These are phyloP conservation scores for Candida broadrunensis DNA, from an alignment of 805 yeast genomes.

Conservation along the genomic window DNA sequence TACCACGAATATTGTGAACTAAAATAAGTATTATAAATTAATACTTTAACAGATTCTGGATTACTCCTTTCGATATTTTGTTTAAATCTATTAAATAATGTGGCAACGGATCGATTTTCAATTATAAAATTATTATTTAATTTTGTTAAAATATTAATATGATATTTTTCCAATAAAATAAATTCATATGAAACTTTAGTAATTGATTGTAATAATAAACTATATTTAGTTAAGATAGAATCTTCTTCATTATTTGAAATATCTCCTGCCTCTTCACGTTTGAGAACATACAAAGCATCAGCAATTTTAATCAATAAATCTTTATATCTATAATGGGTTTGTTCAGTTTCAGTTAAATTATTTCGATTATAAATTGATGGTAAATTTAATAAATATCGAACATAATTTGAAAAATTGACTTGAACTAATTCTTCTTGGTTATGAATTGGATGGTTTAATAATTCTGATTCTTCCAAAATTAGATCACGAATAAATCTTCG, in stretches of 20 bases:
- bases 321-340: conserved; percentile 27
- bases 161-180: conserved; percentile 36
- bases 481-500: conserved; percentile 25
- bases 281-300: conserved; percentile 20
- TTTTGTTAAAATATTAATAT: conserved; percentile 33
- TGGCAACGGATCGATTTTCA: conserved; percentile 19
- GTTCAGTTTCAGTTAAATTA: conserved; percentile 16
- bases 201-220: conserved; percentile 26
- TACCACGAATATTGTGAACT: conserved; percentile 38
- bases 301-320: conserved; percentile 22
- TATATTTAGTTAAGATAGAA: conserved; percentile 9
- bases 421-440: conserved; percentile 37
- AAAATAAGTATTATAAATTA: conserved; percentile 29
- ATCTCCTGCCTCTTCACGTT: conserved; percentile 27
- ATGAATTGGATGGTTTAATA: conserved; percentile 4
- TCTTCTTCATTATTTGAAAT: conserved; percentile 10
- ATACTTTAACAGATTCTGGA: conserved; percentile 24
- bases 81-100: conserved; percentile 20
- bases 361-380: conserved; percentile 19
- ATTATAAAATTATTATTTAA: conserved; percentile 29
- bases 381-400: conserved; percentile 29
- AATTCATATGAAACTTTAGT: conserved; percentile 37
- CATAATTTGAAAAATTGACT: conserved; percentile 34
- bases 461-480: conserved; percentile 10
- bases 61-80: conserved; percentile 10